Evolutionary conservation across 1,284 basidiomycete species (phyloP).

Genomic region (Leccinum insolens): DNA sequence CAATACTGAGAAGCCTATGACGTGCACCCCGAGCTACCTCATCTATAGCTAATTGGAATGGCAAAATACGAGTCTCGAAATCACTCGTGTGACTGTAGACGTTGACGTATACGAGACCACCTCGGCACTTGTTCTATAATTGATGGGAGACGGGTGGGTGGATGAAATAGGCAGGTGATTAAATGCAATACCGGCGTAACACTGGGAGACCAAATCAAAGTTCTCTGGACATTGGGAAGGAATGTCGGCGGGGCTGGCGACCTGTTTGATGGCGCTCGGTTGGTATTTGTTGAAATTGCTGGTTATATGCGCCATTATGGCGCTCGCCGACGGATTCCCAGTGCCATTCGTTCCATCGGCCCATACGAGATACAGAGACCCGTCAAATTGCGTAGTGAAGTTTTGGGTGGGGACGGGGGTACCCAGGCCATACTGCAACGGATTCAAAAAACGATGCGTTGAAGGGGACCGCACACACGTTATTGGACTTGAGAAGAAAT

Average conservation of each 20-base stretch:
- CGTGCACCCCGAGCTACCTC: slow-evolving; percentile 42
- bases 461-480: slow-evolving; percentile 24
- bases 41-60: slow-evolving; percentile 80
- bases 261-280: slow-evolving; percentile 47
- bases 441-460: slow-evolving; percentile 4
- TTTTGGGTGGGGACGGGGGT: slow-evolving; percentile 51
- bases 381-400: slow-evolving; percentile 54
- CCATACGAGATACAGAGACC: slow-evolving; percentile 61
- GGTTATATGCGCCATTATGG: slow-evolving; percentile 61
- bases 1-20: not conserved
- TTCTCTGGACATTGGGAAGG: slow-evolving; percentile 68
- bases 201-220: slow-evolving; percentile 69
- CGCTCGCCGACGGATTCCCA: slow-evolving; percentile 49
- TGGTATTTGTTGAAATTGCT: slow-evolving; percentile 50
- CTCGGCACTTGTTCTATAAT: slow-evolving; percentile 76
- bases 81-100: slow-evolving; percentile 68
- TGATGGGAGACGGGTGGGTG: slow-evolving; percentile 45
- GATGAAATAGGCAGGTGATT: slow-evolving; percentile 52
- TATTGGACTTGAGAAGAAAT: slow-evolving; percentile 53
- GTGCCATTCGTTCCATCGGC: slow-evolving; percentile 60
- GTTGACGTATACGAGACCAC: slow-evolving; percentile 65
- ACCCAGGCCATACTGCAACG: slow-evolving; percentile 64
- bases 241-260: slow-evolving; percentile 52
- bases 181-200: slow-evolving; percentile 73
- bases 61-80: slow-evolving; percentile 68